phyloP scores from a whole-genome alignment of 2,329 filamentous ascomycete species.

The Venturia oleaginea region DNA sequence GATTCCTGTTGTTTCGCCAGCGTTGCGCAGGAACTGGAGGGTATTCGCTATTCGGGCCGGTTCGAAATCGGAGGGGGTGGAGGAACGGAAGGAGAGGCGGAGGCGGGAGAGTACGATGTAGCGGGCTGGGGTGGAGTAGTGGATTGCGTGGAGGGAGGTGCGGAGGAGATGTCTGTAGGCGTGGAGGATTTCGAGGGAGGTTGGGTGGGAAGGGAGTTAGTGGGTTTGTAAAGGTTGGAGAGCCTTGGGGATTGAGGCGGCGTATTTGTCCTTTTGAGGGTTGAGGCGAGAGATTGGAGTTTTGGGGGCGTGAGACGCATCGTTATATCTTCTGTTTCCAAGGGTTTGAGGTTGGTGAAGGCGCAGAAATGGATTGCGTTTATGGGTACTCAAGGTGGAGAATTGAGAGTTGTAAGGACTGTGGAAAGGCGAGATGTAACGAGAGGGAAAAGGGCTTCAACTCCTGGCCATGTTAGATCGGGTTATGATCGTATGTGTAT shows the following conservation, averaged over 20 bases:
- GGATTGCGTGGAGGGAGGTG: constrained; percentile 57
- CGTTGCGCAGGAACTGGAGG: constrained; percentile 59
- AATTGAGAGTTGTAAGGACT: no score
- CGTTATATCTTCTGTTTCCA: not conserved
- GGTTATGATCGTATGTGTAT: no score
- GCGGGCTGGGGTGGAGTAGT: constrained; percentile 60
- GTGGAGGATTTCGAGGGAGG: constrained; percentile 36
- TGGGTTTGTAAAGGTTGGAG: no score
- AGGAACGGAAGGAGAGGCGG: constrained; percentile 32
- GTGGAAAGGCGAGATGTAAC: no score
- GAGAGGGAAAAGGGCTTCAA: no score
- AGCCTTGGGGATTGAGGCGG: not conserved
- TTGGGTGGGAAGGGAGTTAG: not conserved
- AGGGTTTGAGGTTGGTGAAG: not conserved
- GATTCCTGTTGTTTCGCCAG: constrained; percentile 52
- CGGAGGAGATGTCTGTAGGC: constrained; percentile 65
- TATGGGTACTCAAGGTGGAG: no score
- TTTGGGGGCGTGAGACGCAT: not conserved
- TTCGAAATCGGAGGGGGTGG: constrained; percentile 24
- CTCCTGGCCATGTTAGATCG: no score
- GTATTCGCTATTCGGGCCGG: constrained; percentile 51
- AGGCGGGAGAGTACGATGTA: constrained; percentile 48
- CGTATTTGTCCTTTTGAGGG: not conserved
- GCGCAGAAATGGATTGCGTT: not conserved
- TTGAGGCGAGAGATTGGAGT: not conserved